A percentile compares a stretch with the other conserved stretches of the same genome.
Conservation (phyloP, 2,329 filamentous ascomycete genomes). For the Byssothecium circinans region DNA sequence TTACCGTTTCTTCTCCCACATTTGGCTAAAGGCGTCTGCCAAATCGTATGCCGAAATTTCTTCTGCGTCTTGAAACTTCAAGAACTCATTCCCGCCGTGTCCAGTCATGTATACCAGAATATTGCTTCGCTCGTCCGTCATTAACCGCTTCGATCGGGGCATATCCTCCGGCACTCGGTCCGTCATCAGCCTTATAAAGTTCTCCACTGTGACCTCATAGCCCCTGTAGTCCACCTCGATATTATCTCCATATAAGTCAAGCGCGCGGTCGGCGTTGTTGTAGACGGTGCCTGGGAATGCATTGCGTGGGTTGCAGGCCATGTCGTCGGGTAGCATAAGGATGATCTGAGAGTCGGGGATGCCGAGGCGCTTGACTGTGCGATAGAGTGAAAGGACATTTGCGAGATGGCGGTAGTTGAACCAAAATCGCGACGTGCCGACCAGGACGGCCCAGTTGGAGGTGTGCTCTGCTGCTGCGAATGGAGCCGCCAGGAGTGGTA, state of each 20-base stretch:
- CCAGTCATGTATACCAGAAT: slow-evolving; percentile 99
- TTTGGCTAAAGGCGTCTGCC: slow-evolving; percentile 96
- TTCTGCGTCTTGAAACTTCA: slow-evolving; percentile 98
- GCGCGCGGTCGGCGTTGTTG: slow-evolving; percentile 93
- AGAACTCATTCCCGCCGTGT: slow-evolving; percentile 94
- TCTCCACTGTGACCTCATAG: slow-evolving; percentile 98
- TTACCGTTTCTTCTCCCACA: slow-evolving; percentile 99
- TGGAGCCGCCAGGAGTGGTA: slow-evolving; percentile 34
- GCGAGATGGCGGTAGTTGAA: slow-evolving; percentile 99
- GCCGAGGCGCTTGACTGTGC: slow-evolving; percentile 94
- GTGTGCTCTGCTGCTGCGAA: slow-evolving; percentile 74
- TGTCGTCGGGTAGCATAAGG: slow-evolving; percentile 99
- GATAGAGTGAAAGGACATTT: slow-evolving; percentile 96
- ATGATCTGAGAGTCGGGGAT: slow-evolving; percentile 99
- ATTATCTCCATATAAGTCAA: slow-evolving; percentile 97
- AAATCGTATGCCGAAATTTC: slow-evolving; percentile 96
- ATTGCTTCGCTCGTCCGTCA: slow-evolving; percentile 94
- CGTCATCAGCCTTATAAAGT: slow-evolving; percentile 93
- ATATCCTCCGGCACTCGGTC: slow-evolving; percentile 94
- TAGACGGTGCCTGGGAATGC: slow-evolving; percentile 97
- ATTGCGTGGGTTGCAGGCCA: slow-evolving; percentile 98
- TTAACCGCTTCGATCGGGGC: slow-evolving; percentile 86
- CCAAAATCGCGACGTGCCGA: slow-evolving; percentile 98
- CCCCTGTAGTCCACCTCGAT: slow-evolving; percentile 98
- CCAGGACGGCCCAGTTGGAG: slow-evolving; percentile 99